Percentiles rank a stretch among this genome's conserved stretches.
Conservation (phyloP, 805 yeast species). For the Ogataea thermomethanolica region DNA sequence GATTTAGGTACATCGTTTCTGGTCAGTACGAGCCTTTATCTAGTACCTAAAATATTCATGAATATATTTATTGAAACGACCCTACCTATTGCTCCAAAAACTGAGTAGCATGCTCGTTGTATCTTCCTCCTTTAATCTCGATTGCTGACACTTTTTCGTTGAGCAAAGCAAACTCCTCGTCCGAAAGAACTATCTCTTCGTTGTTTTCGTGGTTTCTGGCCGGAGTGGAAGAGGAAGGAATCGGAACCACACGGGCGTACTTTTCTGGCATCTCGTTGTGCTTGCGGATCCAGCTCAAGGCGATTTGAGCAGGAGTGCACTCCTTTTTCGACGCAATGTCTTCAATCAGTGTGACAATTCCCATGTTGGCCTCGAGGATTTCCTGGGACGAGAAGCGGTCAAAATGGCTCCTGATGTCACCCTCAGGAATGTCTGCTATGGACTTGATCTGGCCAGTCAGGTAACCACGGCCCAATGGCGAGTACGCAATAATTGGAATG, state of each 20-base stretch:
- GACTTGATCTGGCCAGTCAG: conserved; percentile 59
- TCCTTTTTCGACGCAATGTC: conserved; percentile 45
- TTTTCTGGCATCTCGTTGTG: conserved; percentile 35
- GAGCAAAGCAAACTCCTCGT: conserved; percentile 55
- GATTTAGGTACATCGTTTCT: too few species aligned
- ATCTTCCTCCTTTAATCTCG: conserved; percentile 46
- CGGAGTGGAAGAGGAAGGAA: conserved; percentile 70
- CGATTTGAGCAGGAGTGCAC: conserved; percentile 60
- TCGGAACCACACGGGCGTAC: conserved; percentile 62
- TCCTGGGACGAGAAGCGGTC: conserved; percentile 63
- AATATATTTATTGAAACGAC: conserved; percentile 1
- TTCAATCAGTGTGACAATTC: conserved; percentile 46
- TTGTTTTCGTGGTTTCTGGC: conserved; percentile 62
- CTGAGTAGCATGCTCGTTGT: conserved; percentile 13
- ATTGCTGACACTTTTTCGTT: conserved; percentile 41
- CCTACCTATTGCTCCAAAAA: too few species aligned
- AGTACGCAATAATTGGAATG: conserved; percentile 73
- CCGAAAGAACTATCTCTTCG: conserved; percentile 43
- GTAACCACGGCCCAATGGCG: conserved; percentile 80
- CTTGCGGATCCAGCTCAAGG: conserved; percentile 62
- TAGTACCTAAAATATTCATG: background rate
- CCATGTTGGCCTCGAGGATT: conserved; percentile 45
- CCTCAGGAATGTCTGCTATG: conserved; percentile 46
- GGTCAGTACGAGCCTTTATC: too few species aligned
- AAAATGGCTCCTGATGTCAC: conserved; percentile 48